phyloP scores from a whole-genome alignment of 495 filamentous ascomycete genomes.

The Penicillium argentinense region DNA sequence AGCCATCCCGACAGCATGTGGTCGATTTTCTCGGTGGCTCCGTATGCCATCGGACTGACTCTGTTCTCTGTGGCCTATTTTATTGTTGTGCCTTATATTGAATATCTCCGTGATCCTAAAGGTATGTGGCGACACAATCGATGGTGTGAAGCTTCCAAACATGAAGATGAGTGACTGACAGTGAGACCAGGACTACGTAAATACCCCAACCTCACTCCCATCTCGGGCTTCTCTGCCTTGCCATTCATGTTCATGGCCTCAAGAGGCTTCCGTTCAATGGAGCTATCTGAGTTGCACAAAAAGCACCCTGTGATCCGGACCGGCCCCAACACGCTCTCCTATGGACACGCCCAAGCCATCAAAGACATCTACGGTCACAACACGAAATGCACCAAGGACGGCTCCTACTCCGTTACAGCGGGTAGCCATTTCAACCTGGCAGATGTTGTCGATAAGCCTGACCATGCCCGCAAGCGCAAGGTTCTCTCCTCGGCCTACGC shows the following conservation, averaged over 20 bases:
- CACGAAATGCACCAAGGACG: slow-evolving; percentile 51
- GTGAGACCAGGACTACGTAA: slow-evolving; percentile 39
- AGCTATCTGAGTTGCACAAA: slow-evolving; percentile 42
- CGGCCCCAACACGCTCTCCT: slow-evolving; percentile 54
- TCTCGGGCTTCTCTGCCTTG: slow-evolving; percentile 47
- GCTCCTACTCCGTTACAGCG: slow-evolving; percentile 38
- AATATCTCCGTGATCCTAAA: slow-evolving; percentile 49
- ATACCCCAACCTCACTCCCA: slow-evolving; percentile 43
- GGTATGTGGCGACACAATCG: slow-evolving; percentile 20
- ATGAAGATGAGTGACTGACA: slow-evolving; percentile 2
- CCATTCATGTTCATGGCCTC: slow-evolving; percentile 45
- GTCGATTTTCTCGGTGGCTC: slow-evolving; percentile 24
- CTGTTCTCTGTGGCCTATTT: slow-evolving; percentile 38
- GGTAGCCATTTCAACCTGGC: slow-evolving; percentile 47
- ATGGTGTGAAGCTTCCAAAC: too few relatives aligned
- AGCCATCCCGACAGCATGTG: slow-evolving; percentile 13
- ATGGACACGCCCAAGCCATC: slow-evolving; percentile 45
- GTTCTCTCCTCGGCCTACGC: slow-evolving; percentile 53
- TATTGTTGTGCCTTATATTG: slow-evolving; percentile 35
- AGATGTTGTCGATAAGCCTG: slow-evolving; percentile 48
- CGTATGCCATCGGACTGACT: slow-evolving; percentile 27
- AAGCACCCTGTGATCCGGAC: slow-evolving; percentile 49
- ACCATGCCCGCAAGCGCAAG: slow-evolving; percentile 51
- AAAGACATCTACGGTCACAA: slow-evolving; percentile 58
- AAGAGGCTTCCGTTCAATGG: slow-evolving; percentile 43